Conservation (phyloP, 148 eudicot genomes). For the Camellia japonica region DNA sequence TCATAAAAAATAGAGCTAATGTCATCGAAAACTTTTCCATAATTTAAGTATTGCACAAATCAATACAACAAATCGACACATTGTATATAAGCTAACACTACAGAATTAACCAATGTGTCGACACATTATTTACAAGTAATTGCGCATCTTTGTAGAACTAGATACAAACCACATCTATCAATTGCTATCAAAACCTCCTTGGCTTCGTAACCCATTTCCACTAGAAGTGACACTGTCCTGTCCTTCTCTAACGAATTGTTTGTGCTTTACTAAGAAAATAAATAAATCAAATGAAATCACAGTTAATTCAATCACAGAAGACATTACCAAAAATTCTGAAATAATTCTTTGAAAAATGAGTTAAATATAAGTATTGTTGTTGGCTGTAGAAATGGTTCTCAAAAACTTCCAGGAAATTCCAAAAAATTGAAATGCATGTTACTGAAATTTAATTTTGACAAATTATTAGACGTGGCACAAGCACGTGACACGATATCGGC, state of each 20-base stretch:
- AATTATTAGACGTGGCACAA: too few species aligned
- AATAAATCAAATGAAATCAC: not conserved
- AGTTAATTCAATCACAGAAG: not conserved
- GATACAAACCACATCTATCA: constrained; percentile 64
- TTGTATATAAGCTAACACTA: not conserved
- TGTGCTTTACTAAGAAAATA: constrained; percentile 26
- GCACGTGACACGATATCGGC: too few species aligned
- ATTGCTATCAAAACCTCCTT: constrained; percentile 64
- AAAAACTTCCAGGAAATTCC: not conserved
- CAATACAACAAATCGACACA: too few species aligned
- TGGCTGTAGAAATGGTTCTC: not conserved
- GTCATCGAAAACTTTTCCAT: too few species aligned
- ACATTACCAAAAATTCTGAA: not conserved
- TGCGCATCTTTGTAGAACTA: not conserved
- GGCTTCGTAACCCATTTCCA: constrained; percentile 57
- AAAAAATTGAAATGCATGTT: not conserved
- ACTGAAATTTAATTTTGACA: not conserved
- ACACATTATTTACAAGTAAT: not conserved
- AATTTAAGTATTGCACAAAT: too few species aligned
- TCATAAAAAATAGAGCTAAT: too few species aligned
- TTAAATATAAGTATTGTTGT: too few species aligned
- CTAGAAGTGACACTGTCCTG: constrained; percentile 35
- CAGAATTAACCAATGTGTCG: not conserved
- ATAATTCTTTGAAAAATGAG: not conserved
- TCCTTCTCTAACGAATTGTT: constrained; percentile 30